Base-by-base conservation (phyloP, 1,139 yeast genomes). In the Candida pseudoviswanathii region DNA sequence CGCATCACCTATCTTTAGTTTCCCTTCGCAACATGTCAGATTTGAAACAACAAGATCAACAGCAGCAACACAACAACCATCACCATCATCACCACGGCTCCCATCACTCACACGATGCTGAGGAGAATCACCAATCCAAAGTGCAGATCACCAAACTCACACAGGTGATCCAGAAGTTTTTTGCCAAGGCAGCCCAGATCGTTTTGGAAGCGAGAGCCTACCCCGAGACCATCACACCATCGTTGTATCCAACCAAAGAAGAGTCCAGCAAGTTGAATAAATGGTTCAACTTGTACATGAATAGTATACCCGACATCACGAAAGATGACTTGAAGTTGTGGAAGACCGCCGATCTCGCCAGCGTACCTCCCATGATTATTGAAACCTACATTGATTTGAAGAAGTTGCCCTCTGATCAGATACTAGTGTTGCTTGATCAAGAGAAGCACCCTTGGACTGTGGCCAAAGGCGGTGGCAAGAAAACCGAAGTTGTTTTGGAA, bases 401-500 rank as follows among this genome's bases (percentile, higher is more conserved):
- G 29, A 77, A 75, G 25, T 64, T 92, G 48, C 71, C 81, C 7
- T 67, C 84, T 2, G 79, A 80, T 43, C 91, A 88, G 56, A 75
- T 85, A 9, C 76, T 91, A 42, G 79, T 84, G 43, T 61, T 86
- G 39, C 66, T 73, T 33, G 85, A 82, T 50, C 92, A 67, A 16
- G 68, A 61, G 32, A 71, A 63, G 45, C 72, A 64, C 40, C 74
- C 75, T 41, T 77, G 75, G 66, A 71, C 69, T 22, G 82, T 70
- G 41, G 77, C 59, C 44, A 74, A 70, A 24, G 80, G 72, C 2
- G 61, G 63, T 27, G 60, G 65, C 16, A 83, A 79, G 61, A 86
- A 85, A 59, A 74, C 82, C 10, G 98, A 92, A 65, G 81, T 94
- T 16, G 97, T 94, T 2, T 70, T 94, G 51, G 99, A 94, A 63